Conservation (phyloP, 2,329 filamentous ascomycete species). For the Coleophoma crateriformis region DNA sequence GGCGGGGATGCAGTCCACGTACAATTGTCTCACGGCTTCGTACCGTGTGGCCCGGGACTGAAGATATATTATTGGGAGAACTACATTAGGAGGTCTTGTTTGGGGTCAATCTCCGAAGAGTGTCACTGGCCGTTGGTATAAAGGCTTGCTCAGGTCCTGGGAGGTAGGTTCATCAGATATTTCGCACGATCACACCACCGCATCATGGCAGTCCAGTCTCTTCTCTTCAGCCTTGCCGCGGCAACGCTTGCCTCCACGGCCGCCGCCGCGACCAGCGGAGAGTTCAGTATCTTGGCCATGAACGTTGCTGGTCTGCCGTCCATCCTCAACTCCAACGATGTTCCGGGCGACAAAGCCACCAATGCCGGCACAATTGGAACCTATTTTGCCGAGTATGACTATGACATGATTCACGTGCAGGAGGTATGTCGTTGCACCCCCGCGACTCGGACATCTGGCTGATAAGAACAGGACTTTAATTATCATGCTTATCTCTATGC, state of each 20-base stretch:
- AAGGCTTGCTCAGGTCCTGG: no score
- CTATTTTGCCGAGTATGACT: constrained; percentile 49
- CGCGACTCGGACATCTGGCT: background rate
- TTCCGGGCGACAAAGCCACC: constrained; percentile 54
- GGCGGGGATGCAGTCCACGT: no score
- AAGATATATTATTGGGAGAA: no score
- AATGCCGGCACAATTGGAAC: constrained; percentile 53
- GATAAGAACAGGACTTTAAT: constrained; percentile 48
- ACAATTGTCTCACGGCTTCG: no score
- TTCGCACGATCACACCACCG: no score
- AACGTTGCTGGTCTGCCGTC: constrained; percentile 56
- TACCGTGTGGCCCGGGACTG: no score
- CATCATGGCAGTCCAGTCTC: background rate
- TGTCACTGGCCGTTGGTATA: no score
- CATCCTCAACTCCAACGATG: constrained; percentile 52
- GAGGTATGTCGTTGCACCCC: constrained; percentile 35
- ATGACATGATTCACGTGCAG: constrained; percentile 60
- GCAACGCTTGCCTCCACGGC: constrained; percentile 6
- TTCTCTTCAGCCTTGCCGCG: constrained; percentile 6
- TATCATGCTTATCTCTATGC: constrained; percentile 60
- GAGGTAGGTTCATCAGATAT: no score
- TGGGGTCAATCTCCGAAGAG: no score
- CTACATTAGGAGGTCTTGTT: no score
- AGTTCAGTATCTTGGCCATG: constrained; percentile 48
- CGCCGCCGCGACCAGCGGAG: constrained; percentile 27